Percentiles rank a stretch among this genome's conserved stretches.
Conservation (phyloP, 768 basidiomycete species). For the Macrolepiota dolichaula region DNA sequence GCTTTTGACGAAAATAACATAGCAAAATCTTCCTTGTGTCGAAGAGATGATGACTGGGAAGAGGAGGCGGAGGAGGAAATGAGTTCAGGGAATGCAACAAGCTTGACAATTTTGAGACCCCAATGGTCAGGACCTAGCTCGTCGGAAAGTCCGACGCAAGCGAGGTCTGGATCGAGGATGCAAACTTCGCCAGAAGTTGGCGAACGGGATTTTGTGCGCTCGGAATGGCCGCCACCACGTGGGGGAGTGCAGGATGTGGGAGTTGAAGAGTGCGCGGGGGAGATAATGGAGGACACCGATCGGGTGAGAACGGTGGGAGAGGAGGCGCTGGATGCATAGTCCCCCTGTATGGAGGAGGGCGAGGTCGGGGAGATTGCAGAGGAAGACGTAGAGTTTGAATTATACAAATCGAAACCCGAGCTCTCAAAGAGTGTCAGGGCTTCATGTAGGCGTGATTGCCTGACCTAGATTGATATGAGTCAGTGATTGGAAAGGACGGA, state of each 20-base stretch:
- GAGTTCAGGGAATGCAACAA: conserved; percentile 74
- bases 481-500: conserved; percentile 3
- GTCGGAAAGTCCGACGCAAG: conserved; percentile 73
- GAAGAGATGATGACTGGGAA: conserved; percentile 10
- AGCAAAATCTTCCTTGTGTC: conserved; percentile 2
- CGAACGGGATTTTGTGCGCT: conserved; percentile 41
- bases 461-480: conserved; percentile 45
- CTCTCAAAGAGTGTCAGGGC: conserved; percentile 56
- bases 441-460: conserved; percentile 59
- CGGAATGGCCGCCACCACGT: conserved; percentile 12
- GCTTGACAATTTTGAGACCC: conserved; percentile 75
- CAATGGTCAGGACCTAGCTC: conserved; percentile 63
- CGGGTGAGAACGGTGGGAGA: conserved; percentile 6
- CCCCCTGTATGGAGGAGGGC: not conserved
- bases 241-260: not conserved
- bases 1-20: not conserved
- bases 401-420: conserved; percentile 66
- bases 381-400: conserved; percentile 36
- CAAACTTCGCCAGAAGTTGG: conserved; percentile 57
- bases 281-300: not conserved
- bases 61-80: conserved; percentile 34
- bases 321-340: not conserved
- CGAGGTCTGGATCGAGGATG: conserved; percentile 65
- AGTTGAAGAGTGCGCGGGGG: not conserved
- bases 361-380: conserved; percentile 14